Percentiles rank a stretch among this genome's conserved stretches.
Conservation (phyloP, 345 rosid species). For the Noccaea bulbosa region DNA sequence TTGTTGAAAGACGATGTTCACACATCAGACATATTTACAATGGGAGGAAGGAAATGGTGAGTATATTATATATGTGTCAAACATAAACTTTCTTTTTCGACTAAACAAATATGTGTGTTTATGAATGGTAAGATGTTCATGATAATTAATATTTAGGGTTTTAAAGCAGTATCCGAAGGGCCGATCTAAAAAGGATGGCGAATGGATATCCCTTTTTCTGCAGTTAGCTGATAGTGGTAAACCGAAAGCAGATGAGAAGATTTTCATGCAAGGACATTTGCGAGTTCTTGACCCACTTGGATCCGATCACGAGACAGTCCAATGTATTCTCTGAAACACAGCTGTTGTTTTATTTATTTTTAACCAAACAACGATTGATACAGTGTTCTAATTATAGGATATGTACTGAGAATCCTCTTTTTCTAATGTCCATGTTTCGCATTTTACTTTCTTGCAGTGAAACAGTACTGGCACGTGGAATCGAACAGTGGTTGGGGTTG, state of each 20-base stretch:
- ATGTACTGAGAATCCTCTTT: no score
- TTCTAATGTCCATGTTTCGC: no score
- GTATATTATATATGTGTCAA: not conserved
- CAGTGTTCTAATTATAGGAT: not conserved
- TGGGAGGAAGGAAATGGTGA: slow-evolving; percentile 16
- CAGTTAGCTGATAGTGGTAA: not conserved
- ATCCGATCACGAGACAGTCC: not conserved
- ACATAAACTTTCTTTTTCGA: not conserved
- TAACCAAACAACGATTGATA: not conserved
- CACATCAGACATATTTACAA: not conserved
- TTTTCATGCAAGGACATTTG: not conserved
- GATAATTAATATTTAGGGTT: slow-evolving; percentile 9
- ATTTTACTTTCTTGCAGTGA: not conserved
- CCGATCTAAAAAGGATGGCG: not conserved
- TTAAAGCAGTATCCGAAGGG: slow-evolving; percentile 1
- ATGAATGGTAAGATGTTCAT: not conserved
- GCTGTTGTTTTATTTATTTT: no score
- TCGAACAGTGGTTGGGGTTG: not conserved
- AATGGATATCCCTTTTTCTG: slow-evolving; percentile 8
- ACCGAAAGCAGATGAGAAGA: not conserved
- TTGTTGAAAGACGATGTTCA: not conserved
- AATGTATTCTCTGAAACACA: not conserved
- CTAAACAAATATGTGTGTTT: not conserved
- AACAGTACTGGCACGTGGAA: not conserved
- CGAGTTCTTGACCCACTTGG: slow-evolving; percentile 20